Evolutionary conservation across 441 rosid genomes (phyloP), one percentile per base, ranked within the genome.

Genomic region (Bruguiera hainesii): DNA sequence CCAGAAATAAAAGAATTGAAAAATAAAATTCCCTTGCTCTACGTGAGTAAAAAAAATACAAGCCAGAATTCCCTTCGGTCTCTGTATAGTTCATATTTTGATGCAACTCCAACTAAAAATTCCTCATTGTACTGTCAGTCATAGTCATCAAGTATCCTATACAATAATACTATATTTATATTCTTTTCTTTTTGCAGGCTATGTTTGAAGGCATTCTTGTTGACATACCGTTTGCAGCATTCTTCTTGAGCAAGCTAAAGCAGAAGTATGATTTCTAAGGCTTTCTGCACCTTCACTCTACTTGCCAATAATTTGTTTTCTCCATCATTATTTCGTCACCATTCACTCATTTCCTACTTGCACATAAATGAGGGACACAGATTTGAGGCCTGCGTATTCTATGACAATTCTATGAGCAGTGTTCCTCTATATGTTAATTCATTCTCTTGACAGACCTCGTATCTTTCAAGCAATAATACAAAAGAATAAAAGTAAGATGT

Each of bases 171-270:
- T 3, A 42, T 42, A 33, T 33, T 33, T 33, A 42, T 42, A 13
- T 42, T 42, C 9, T 42, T 42, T 42, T 42, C 5, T 65, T 30
- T 73, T 56, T 84, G 83, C 82, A 96, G 99, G 98, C 98, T 62
- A 90, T 96, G 97, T 96, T 89, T 83, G 99, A 96, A 87, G 97
- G 99, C 68, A 92, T 96, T 82, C 92, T 96, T 50, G 98, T 96
- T 79, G 99, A 96, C 74, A 89, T 96, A 73, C 99, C 99, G 71
- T 96, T 96, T 72, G 96, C 99, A 64, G 90, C 98, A 64, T 96
- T 96, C 87, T 96, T 96, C 85, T 84, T 96, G 89, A 96, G 98
- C 93, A 96, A 96, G 83, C 78, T 96, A 75, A 96, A 92, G 71
- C 97, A 80, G 56, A 96, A 93, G 99, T 96, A 87, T 65, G 82